Base-by-base conservation (phyloP, 2,329 filamentous ascomycete genomes). In the Exophiala alcalophila region DNA sequence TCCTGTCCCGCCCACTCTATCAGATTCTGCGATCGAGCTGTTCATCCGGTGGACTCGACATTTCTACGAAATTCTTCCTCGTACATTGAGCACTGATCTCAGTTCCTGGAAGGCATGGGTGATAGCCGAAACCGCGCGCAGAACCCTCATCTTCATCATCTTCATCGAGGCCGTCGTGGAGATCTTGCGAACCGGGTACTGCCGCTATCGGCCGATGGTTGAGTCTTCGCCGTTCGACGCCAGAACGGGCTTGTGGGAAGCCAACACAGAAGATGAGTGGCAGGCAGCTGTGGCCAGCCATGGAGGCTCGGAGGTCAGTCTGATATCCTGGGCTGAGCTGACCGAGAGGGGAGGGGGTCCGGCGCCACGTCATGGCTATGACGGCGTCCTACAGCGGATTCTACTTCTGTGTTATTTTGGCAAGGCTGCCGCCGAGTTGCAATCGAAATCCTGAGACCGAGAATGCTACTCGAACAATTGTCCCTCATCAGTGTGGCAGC, bases 271-370 rank as follows among this genome's bases (percentile, higher is more conserved):
- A 37, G 43, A 35, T 26, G 52, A 50, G 12, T 53, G 52, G 50
- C 27, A 32, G 12, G 32, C 38, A 11, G 44, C 42, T 12, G 24
- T 53, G 5, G 31, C 44, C 11, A 16, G 11, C 3, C 35, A 49
- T 21, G 49, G 44, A 14, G 36, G 41, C 5, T 28, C 18, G 15
- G 44, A 55, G 26, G 47, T 44, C 27, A 47, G 40, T 28, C 39
- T 55, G 20, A 46, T 51, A 9, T 53, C 52, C 19, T 55, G 50
- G 44, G 37, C 40, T 14, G 52, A 55, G 18, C 49, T 53, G 28
- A 55, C 51, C 14, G 40, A 45, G 25, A 30, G 20, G 24, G 40
- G 44, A 16, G n/a, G n/a, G n/a, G 45, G 45, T 5, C 12, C 42
- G 3, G 40, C 35, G 19, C 44, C 48, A 11, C 49, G 46, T 21